A percentile compares a stretch with the other conserved stretches of the same genome.
Conservation (phyloP, 1,139 yeast genomes). For the Yamadazyma songkhlaensis region DNA sequence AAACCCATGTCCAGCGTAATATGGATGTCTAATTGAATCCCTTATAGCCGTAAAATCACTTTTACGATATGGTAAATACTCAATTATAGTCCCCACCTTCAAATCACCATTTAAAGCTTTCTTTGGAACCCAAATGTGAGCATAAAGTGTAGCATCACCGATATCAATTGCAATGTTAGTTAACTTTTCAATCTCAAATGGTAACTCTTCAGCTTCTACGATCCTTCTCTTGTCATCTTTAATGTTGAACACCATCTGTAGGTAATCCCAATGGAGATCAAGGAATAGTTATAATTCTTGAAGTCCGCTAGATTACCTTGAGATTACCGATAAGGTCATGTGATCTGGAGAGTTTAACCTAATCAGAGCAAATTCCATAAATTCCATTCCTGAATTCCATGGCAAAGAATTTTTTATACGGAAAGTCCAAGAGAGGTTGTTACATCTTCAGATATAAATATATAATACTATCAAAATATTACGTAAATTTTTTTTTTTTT, state of each 20-base stretch:
- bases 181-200: conserved; percentile 24
- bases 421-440: not conserved
- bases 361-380: not conserved
- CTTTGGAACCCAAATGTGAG: conserved; percentile 40
- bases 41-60: conserved; percentile 39
- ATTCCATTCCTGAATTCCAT: no score
- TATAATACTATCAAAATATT: not conserved
- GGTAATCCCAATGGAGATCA: no score
- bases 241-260: conserved; percentile 16
- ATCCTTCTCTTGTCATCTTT: conserved; percentile 19
- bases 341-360: not conserved
- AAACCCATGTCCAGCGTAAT: conserved; percentile 41
- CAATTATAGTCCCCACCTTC: conserved; percentile 33
- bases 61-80: conserved; percentile 43
- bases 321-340: not conserved
- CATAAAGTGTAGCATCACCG: conserved; percentile 34
- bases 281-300: not conserved
- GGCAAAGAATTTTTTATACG: no score
- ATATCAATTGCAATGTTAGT: conserved; percentile 30
- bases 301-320: not conserved
- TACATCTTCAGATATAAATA: not conserved
- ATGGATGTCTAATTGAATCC: conserved; percentile 41
- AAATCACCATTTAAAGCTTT: conserved; percentile 15
- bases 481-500: not conserved
- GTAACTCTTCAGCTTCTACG: conserved; percentile 21